Evolutionary conservation across 371 early-diverging fungal genomes (phyloP).

Genomic region (Mortierella sp.): DNA sequence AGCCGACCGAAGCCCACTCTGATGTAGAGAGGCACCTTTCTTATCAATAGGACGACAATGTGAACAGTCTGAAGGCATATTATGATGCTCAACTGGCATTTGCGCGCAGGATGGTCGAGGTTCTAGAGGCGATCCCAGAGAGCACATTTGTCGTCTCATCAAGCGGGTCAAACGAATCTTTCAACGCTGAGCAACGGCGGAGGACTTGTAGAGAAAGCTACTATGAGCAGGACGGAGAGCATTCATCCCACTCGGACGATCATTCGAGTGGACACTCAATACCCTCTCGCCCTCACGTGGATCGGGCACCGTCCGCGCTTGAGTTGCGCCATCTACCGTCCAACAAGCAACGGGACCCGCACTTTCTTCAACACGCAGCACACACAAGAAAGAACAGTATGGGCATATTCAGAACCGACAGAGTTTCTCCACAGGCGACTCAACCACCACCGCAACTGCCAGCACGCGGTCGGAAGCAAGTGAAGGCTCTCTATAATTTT

Average conservation of each 20-base stretch:
- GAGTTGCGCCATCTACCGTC: slow-evolving; percentile 16
- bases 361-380: slow-evolving; percentile 12
- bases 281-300: not conserved
- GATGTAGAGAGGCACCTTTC: no score
- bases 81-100: slow-evolving; percentile 61
- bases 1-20: no score
- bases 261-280: slow-evolving; percentile 21
- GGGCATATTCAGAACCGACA: not conserved
- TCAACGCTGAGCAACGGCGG: not conserved
- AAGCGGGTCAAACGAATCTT: slow-evolving; percentile 4
- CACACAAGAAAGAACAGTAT: slow-evolving; percentile 12
- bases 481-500: slow-evolving; percentile 73
- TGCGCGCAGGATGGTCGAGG: slow-evolving; percentile 54
- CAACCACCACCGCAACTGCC: slow-evolving; percentile 5
- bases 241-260: slow-evolving; percentile 25
- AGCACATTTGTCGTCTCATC: slow-evolving; percentile 17
- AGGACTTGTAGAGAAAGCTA: slow-evolving; percentile 14
- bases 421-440: not conserved
- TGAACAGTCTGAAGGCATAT: slow-evolving; percentile 56
- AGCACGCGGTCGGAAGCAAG: slow-evolving; percentile 34
- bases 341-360: slow-evolving; percentile 4
- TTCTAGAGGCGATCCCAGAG: slow-evolving; percentile 53
- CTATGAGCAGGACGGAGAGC: slow-evolving; percentile 13
- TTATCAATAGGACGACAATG: slow-evolving; percentile 51
- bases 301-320: slow-evolving; percentile 9